Evolutionary conservation across 2,329 filamentous ascomycete genomes (phyloP), one percentile per base, ranked within the genome.

Genomic region (Xylariales sp.): DNA sequence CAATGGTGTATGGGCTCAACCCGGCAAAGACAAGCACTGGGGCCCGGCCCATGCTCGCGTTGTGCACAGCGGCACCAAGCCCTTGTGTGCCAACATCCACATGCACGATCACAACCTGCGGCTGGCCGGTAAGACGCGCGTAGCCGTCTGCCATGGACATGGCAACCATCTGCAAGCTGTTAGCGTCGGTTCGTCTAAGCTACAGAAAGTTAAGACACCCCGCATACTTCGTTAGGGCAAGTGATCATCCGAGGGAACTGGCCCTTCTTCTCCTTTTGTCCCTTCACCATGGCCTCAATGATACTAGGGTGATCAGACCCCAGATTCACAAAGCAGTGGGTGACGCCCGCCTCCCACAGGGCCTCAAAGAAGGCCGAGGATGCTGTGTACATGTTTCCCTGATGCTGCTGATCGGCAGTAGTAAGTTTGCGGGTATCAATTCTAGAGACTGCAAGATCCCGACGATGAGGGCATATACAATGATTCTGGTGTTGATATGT

Each of bases 131-230:
- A 25, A 86, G 60, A 20, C 84, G 74, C 25, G 86, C 85, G 53
- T 86, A 89, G 36, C 86, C 86, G 57, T 91, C 86, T 12, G 86
- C 86, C 82, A 88, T 87, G 41, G 85, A 90, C 51, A 91, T 74
- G 18, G 86, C 86, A 6, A 90, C 85, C 85, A 90, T 90, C 80
- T 88, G 19, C 20, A 14, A 21, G 14, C 5, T 3, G 17, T 39
- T 21, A 39, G 37, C 14, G 28, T n/a, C n/a, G n/a, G n/a, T n/a
- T 30, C 11, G 29, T 10, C 24, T 5, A 15, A 18, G 10, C 21
- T 10, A 6, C 5, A 16, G 5, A 16, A 11, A 21, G 14, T 18
- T 10, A 21, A 8, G 16, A 15, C 12, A 8, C n/a, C 13, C 10
- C 13, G 40, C 51, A 16, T 66, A 85, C 83, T 72, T 90, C 85